These are phyloP conservation scores for Inonotus obliquus DNA, from an alignment of 1,284 basidiomycete genomes.

Conservation along the genomic window DNA sequence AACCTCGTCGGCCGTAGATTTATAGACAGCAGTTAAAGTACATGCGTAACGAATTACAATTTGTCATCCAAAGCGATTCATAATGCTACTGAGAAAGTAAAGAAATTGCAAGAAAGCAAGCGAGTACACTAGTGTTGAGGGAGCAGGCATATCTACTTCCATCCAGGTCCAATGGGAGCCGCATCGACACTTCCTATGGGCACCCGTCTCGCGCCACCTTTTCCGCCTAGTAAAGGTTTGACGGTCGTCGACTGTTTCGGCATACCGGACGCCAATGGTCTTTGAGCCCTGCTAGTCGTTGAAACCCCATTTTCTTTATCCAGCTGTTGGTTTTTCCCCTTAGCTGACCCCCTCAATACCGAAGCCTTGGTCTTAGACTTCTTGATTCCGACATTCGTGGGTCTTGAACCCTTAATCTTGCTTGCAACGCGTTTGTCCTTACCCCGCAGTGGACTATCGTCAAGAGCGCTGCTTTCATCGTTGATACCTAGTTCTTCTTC, in stretches of 20 bases:
- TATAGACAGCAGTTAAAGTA: no score
- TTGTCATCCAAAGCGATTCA: neutral
- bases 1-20: no score
- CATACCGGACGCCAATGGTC: neutral
- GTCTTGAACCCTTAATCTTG: constrained; percentile 5
- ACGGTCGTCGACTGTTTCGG: constrained; percentile 1
- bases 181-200: constrained; percentile 23
- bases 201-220: constrained; percentile 23
- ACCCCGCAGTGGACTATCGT: constrained; percentile 38
- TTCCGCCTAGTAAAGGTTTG: constrained; percentile 11
- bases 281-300: neutral
- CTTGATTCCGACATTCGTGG: constrained; percentile 23
- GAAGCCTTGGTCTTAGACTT: constrained; percentile 20
- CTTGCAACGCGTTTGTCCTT: constrained; percentile 30
- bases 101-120: neutral
- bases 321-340: neutral
- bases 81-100: neutral
- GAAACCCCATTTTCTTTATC: constrained; percentile 11
- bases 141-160: constrained; percentile 4
- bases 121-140: neutral
- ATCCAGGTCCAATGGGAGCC: constrained; percentile 19
- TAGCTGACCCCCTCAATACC: constrained; percentile 21
- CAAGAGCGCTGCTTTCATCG: constrained; percentile 17
- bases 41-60: no score
- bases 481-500: constrained; percentile 18